Percentiles rank a stretch among this genome's conserved stretches.
phyloP scores from a whole-genome alignment of 352 stramenopile genomes.

The Pythium dissotocum region DNA sequence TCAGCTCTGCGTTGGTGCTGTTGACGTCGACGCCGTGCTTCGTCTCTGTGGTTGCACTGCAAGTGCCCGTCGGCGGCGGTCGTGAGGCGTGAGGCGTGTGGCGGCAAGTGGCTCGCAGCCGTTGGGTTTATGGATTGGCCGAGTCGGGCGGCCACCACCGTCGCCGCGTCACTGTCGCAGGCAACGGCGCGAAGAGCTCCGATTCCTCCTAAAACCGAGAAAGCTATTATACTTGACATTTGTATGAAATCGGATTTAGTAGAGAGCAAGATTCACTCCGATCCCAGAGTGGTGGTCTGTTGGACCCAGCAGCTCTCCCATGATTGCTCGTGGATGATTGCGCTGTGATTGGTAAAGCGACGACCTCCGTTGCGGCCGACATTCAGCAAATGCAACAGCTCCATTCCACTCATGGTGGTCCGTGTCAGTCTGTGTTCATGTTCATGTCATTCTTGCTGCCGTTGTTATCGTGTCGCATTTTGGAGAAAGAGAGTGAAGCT shows the following conservation, averaged over 20 bases:
- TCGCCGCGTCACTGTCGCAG: conserved; percentile 13
- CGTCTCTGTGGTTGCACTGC: background rate
- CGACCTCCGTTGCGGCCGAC: background rate
- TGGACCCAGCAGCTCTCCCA: background rate
- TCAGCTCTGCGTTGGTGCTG: background rate
- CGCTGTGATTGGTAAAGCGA: conserved; percentile 1
- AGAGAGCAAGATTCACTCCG: background rate
- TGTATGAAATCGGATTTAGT: background rate
- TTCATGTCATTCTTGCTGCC: background rate
- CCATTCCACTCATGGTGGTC: background rate
- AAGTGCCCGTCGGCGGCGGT: too few species aligned
- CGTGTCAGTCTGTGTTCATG: background rate
- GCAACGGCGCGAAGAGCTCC: conserved; percentile 7
- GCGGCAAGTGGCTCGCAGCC: conserved; percentile 4
- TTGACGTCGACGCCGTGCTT: conserved; percentile 5
- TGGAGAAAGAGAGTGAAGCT: background rate
- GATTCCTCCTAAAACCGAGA: conserved; percentile 10
- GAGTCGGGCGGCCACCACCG: conserved; percentile 4
- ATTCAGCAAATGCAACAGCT: background rate
- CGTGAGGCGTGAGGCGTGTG: background rate
- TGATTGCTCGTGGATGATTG: conserved; percentile 1
- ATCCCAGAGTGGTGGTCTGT: background rate
- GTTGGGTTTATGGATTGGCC: background rate
- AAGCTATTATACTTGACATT: background rate
- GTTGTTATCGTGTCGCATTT: background rate